Percentiles rank a stretch among this genome's conserved stretches.
These are phyloP conservation scores for Allium fistulosum DNA, from an alignment of 106 monocot species.

Conservation along the genomic window DNA sequence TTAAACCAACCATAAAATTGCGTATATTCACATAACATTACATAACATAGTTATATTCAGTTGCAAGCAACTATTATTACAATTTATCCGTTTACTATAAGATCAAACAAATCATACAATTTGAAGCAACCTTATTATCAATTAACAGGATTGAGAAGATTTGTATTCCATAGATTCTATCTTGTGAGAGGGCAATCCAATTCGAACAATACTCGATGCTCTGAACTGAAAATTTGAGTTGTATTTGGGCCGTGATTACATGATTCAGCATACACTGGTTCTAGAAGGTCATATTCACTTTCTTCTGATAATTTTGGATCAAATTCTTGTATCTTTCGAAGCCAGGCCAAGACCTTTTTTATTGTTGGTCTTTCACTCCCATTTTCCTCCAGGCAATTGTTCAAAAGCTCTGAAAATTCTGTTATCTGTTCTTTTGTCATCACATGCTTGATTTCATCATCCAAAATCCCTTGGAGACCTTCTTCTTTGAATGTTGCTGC, in stretches of 20 bases:
- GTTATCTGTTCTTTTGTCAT: neutral
- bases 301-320: neutral
- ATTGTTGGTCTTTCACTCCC: conserved; percentile 1
- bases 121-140: too few species aligned
- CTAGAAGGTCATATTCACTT: neutral
- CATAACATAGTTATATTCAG: too few species aligned
- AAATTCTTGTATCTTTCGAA: conserved; percentile 1
- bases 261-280: neutral
- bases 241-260: neutral
- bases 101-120: too few species aligned
- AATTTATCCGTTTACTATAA: too few species aligned
- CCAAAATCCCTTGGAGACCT: neutral
- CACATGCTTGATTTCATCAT: conserved; percentile 1
- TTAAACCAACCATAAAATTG: too few species aligned
- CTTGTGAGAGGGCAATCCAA: neutral
- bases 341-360: neutral
- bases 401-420: neutral
- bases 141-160: too few species aligned
- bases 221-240: conserved; percentile 1
- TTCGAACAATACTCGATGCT: neutral
- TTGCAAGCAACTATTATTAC: too few species aligned
- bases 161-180: neutral
- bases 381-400: neutral
- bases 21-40: too few species aligned
- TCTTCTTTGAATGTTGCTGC: neutral